Percentiles rank a stretch among this genome's conserved stretches.
phyloP scores from a whole-genome alignment of 169 alveolate species.

The Plasmodium inui region DNA sequence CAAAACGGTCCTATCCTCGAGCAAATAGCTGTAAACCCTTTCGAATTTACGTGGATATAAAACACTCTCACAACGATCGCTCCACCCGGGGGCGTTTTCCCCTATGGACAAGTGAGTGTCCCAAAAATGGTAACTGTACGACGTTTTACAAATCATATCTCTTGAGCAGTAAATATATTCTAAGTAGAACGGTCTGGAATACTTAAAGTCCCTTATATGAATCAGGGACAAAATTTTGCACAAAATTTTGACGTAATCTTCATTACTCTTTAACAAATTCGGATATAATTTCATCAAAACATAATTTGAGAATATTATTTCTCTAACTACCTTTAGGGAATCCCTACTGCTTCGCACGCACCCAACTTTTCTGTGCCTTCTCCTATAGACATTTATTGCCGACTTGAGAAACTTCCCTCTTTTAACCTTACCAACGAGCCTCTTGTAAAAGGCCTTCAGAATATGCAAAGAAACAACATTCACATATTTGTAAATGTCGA shows the following conservation, averaged over 20 bases:
- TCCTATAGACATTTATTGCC: constrained; percentile 42
- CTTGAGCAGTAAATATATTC: constrained; percentile 24
- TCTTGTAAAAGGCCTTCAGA: constrained; percentile 25
- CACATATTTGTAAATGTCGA: constrained; percentile 51
- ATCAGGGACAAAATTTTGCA: constrained; percentile 54
- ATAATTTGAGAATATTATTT: constrained; percentile 44
- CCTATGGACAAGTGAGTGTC: neutral
- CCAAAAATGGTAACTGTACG: constrained; percentile 29
- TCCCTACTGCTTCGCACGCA: constrained; percentile 11
- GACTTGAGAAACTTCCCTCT: constrained; percentile 55
- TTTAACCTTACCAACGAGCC: constrained; percentile 35
- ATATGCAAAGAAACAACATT: constrained; percentile 31
- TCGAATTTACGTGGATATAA: neutral
- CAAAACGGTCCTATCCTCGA: neutral
- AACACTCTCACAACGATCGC: neutral
- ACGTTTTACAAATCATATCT: neutral
- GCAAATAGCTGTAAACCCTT: neutral
- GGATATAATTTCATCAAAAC: constrained; percentile 44
- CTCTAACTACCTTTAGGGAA: constrained; percentile 48
- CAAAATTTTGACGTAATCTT: constrained; percentile 34
- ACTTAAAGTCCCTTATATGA: constrained; percentile 37
- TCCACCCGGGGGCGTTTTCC: neutral
- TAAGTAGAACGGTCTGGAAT: constrained; percentile 4
- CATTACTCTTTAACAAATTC: constrained; percentile 16
- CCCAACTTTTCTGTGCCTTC: neutral